Percentiles rank a stretch among this genome's conserved stretches.
Conservation (phyloP, 306 rosid genomes). For the Cicer bijugum region DNA sequence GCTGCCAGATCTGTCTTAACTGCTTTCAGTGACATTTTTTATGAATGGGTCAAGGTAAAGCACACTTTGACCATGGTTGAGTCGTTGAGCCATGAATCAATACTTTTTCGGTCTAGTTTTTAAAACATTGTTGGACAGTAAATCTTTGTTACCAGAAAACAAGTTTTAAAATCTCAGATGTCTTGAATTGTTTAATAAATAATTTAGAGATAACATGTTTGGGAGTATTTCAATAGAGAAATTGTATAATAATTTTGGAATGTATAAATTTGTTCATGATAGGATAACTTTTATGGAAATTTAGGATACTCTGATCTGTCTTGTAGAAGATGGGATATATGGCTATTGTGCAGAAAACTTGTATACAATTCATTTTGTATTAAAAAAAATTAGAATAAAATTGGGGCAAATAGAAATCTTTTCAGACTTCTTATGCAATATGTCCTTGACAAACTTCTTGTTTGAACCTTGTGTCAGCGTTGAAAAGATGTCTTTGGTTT, state of each 20-base stretch:
- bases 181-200: no score
- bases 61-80: no score
- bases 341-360: not conserved
- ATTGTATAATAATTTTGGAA: not conserved
- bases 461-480: slow-evolving; percentile 59
- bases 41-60: slow-evolving; percentile 78
- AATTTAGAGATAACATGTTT: not conserved
- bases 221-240: not conserved
- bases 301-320: not conserved
- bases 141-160: no score
- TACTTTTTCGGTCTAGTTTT: no score
- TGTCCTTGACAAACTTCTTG: slow-evolving; percentile 39
- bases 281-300: not conserved
- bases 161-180: no score
- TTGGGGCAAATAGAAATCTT: not conserved
- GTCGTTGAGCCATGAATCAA: not conserved
- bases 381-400: not conserved
- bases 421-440: not conserved
- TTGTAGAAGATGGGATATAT: not conserved
- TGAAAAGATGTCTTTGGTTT: slow-evolving; percentile 83
- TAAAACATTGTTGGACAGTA: no score
- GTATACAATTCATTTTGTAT: not conserved
- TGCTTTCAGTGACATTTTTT: slow-evolving; percentile 65
- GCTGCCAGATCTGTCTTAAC: slow-evolving; percentile 75
- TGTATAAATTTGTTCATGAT: not conserved